Base-by-base conservation (phyloP, 768 basidiomycete species). In the Tulasnella sp. region DNA sequence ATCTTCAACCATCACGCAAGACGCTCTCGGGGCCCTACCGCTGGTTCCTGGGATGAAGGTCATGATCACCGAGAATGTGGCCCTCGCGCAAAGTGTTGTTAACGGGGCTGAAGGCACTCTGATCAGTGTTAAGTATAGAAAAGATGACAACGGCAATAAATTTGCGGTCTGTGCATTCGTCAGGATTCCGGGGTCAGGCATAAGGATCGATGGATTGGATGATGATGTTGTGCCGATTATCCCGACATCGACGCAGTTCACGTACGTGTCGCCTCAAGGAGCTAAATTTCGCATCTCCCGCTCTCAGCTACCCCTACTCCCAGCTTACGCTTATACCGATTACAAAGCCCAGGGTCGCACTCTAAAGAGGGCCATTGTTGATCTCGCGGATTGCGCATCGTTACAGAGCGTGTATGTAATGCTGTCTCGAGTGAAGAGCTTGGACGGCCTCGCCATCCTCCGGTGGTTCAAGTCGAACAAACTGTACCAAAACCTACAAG, bases 11-110 rank as follows among this genome's bases (percentile, higher is more conserved):
- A 11, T 11, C 12, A 72, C 69, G 3, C 14, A 44, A 16, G 54
- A 78, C 22, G 20, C n/a, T 31, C 58, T 79, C 20, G 80, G 80
- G 20, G 37, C 12, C 8, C 22, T 80, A 40, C 80, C 80, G 8
- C 44, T 80, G 28, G 75, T 80, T 42, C 60, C 34, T 7, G 80
- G 76, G 34, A 80, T 80, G 80, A 76, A 76, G 40, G 80, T 80
- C 3, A 80, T 80, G 28, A 60, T 80, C 50, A 74, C 77, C 0
- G 84, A 86, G n/a, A 89, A 88, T 75, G 87, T 84, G 79, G 87
- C 88, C 73, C 85, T 88, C 0, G 78, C 84, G 34, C 82, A 83
- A 8, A 87, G 88, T 0, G 79, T 88, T 46, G 86, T 88, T 0
- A 88, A 88, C 82, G 88, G 88, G 0, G 82, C 82, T 24, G 76